These are phyloP conservation scores for Rhizopus stolonifer DNA, from an alignment of 371 early-diverging fungal species.

Conservation along the genomic window DNA sequence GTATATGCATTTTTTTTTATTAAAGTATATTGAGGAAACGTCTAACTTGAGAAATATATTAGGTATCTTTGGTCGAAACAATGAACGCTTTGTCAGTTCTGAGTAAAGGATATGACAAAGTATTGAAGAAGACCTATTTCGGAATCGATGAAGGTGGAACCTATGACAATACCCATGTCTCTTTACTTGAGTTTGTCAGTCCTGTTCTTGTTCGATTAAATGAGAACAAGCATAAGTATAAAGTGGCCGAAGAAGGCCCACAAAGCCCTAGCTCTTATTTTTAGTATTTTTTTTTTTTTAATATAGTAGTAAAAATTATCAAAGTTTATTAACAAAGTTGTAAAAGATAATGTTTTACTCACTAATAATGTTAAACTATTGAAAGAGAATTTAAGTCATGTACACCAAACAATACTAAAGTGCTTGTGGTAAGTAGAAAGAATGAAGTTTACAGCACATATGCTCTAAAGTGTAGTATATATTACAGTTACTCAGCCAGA, in stretches of 20 bases:
- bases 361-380: constrained; percentile 9
- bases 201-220: constrained; percentile 13
- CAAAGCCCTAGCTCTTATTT: constrained; percentile 10
- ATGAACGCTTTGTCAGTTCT: constrained; percentile 6
- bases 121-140: constrained; percentile 2
- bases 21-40: constrained; percentile 14
- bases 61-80: constrained; percentile 19
- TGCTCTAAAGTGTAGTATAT: constrained; percentile 8
- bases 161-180: constrained; percentile 10
- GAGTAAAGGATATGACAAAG: constrained; percentile 10
- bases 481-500: constrained; percentile 9
- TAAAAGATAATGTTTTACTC: constrained; percentile 7
- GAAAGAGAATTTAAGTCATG: constrained; percentile 8
- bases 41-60: constrained; percentile 17
- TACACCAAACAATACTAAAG: constrained; percentile 6
- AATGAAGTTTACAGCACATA: no score
- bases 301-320: constrained; percentile 1
- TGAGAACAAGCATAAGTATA: constrained; percentile 13
- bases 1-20: constrained; percentile 12
- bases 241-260: constrained; percentile 13
- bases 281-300: constrained; percentile 7
- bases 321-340: constrained; percentile 8
- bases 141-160: constrained; percentile 5
- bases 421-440: constrained; percentile 9
- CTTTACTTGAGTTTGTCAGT: constrained; percentile 13